Base-by-base conservation (phyloP, 192 early-diverging fungal genomes). In the Coemansia sp. region DNA sequence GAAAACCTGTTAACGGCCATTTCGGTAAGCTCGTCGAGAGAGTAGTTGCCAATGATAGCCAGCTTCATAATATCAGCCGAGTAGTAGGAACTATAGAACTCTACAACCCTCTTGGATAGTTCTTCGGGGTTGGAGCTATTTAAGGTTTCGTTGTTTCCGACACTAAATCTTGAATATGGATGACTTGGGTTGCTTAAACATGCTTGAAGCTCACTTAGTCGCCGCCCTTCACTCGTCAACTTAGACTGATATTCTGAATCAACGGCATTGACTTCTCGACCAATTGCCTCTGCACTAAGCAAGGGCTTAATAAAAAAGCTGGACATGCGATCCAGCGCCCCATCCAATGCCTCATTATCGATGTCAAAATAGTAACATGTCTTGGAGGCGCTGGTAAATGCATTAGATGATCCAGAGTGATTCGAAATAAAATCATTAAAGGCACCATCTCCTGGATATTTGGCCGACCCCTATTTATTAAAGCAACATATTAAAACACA, bases 211-310 rank as follows among this genome's bases (percentile, higher is more conserved):
- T 53, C n/a, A 26, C 7, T 6, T 77, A 18, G n/a, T 26, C 56
- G 3, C 18, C 12, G 21, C 31, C n/a, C 14, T 0, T 95, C 93
- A 16, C 72, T 74, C 61, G 92, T 91, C 21, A 91, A 54, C 64
- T 92, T 89, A 57, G 90, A 88, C 54, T 93, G 92, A 77, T 92
- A 90, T 60, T 97, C 95, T 2, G 93, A 94, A 75, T 98, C 92
- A 9, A 97, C 93, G 1, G 92, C 92, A 16, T 85, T 81, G 60
- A 95, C 69, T 73, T 97, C 94, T n/a, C 92, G 83, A 27, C 93
- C 93, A 18, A 89, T 91, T 62, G 89, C 89, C 25, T 83, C 84
- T 21, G 87, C 85, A 28, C 84, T 81, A 76, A 96, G 93, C 30
- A 94, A 82, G 6, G 94, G 93, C 16, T 81, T 78, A n/a, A 92